Evolutionary conservation across 2,329 filamentous ascomycete genomes (phyloP).

Genomic region (Penicillium sp.): DNA sequence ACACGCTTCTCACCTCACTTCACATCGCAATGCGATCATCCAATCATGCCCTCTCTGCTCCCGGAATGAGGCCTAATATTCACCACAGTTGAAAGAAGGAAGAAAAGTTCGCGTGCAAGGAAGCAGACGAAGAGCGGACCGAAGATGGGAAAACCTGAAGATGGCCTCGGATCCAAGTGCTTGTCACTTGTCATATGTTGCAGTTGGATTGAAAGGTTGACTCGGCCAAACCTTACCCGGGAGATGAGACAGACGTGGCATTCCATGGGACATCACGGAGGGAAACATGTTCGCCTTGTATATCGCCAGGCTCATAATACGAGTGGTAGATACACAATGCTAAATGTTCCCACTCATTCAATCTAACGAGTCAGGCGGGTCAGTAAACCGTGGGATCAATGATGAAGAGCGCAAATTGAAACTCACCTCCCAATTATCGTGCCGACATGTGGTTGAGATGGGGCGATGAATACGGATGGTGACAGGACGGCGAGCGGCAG

Average conservation of each 20-base stretch:
- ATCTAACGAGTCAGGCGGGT: conserved; percentile 7
- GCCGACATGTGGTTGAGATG: conserved; percentile 9
- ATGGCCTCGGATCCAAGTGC: not conserved
- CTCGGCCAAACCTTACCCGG: not conserved
- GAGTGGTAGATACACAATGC: conserved; percentile 14
- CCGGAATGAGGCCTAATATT: not conserved
- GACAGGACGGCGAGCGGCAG: conserved; percentile 6
- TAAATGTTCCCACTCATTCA: conserved; percentile 13
- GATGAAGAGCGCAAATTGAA: not conserved
- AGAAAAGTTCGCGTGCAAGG: conserved; percentile 4
- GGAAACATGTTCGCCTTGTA: conserved; percentile 10
- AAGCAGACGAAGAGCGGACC: conserved; percentile 15
- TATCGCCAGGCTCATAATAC: conserved; percentile 4
- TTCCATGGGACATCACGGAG: not conserved
- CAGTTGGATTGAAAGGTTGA: not conserved
- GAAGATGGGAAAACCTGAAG: conserved; percentile 11
- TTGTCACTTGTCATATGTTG: not conserved
- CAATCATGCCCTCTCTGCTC: not conserved
- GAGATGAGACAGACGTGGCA: not conserved
- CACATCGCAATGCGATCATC: not conserved
- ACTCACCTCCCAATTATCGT: conserved; percentile 15
- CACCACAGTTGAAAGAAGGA: conserved; percentile 15
- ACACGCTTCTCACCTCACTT: not conserved
- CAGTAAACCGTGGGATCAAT: not conserved
- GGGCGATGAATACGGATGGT: not conserved